These are phyloP conservation scores for Rasamsonia emersonii DNA, from an alignment of 2,329 filamentous ascomycete genomes.

Conservation along the genomic window DNA sequence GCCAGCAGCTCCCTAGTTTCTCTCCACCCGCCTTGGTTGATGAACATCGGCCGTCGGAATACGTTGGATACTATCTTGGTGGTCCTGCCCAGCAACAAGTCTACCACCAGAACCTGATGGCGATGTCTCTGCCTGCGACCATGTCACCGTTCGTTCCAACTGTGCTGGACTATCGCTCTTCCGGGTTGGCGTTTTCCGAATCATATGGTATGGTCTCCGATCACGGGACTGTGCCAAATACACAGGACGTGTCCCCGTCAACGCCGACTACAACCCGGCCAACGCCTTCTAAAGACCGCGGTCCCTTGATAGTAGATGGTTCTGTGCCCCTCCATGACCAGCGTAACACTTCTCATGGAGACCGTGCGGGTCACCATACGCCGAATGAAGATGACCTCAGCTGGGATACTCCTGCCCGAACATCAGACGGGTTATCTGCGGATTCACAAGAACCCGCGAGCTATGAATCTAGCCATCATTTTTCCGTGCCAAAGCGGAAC, in stretches of 20 bases:
- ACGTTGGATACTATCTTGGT: constrained; percentile 38
- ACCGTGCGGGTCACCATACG: constrained; percentile 31
- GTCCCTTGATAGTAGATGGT: constrained; percentile 41
- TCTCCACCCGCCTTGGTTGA: constrained; percentile 26
- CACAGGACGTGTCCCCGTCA: constrained; percentile 14
- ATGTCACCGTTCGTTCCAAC: constrained; percentile 23
- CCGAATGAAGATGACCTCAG: constrained; percentile 33
- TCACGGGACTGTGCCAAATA: constrained; percentile 13
- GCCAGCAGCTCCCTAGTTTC: constrained; percentile 17
- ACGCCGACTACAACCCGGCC: constrained; percentile 20
- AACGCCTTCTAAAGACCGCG: constrained; percentile 22
- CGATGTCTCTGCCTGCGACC: constrained; percentile 29
- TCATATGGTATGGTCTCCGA: constrained; percentile 15
- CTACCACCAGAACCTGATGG: constrained; percentile 30
- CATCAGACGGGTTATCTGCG: constrained; percentile 30
- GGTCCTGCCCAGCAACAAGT: constrained; percentile 35
- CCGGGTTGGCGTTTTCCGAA: constrained; percentile 17
- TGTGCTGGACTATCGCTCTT: constrained; percentile 26
- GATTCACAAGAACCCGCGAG: constrained; percentile 28
- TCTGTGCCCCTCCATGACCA: constrained; percentile 33
- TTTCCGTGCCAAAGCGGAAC: constrained; percentile 18
- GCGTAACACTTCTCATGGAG: constrained; percentile 22
- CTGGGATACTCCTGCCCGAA: constrained; percentile 28
- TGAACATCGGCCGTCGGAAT: constrained; percentile 33
- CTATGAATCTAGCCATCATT: constrained; percentile 26